Base-by-base conservation (phyloP, 768 basidiomycete genomes). In the Boletellus ananiceps region DNA sequence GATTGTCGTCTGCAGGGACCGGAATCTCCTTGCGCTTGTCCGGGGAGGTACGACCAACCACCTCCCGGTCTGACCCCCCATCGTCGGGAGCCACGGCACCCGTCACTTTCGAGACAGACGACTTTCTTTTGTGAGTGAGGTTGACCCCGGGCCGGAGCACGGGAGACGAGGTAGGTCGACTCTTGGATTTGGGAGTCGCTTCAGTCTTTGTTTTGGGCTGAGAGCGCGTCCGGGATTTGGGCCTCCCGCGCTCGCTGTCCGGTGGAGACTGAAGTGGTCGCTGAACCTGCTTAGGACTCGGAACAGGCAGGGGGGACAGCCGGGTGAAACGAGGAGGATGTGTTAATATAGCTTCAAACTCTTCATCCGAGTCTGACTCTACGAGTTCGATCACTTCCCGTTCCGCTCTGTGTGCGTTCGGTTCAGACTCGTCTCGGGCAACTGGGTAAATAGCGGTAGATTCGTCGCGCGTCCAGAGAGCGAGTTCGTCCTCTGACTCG, bases 401-500 rank as follows among this genome's bases (percentile, higher is more conserved):
- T 16, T 57, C 58, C n/a, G 46, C 57, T 21, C 56, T 42, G 9
- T 19, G 44, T 14, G 34, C 38, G 19, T 52, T 61, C 35, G 52
- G 45, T 33, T 60, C 58, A 21, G 57, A 49, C 16, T 55, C 53
- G 23, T 48, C 58, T 39, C 50, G 47, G 19, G 56, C 13, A 18
- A 69, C 49, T 40, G 58, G 60, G 36, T 71, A 67, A 25, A 79
- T 58, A 41, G 63, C 62, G 39, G 67, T 74, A 12, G 73, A 69
- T 54, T 77, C 75, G 47, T 74, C 72, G 34, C 61, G 58, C 21
- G 70, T 62, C 73, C 74, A 77, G 38, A 58, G 52, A 9, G 59
- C 71, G 8, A 78, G 67, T 56, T 80, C 79, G 49, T 80, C 79
- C 16, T 78, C 78, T n/a, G 77, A 74, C 21, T 69, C 68, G 21